phyloP scores from a whole-genome alignment of 192 early-diverging fungal species.

The Obelidium mucronatum region DNA sequence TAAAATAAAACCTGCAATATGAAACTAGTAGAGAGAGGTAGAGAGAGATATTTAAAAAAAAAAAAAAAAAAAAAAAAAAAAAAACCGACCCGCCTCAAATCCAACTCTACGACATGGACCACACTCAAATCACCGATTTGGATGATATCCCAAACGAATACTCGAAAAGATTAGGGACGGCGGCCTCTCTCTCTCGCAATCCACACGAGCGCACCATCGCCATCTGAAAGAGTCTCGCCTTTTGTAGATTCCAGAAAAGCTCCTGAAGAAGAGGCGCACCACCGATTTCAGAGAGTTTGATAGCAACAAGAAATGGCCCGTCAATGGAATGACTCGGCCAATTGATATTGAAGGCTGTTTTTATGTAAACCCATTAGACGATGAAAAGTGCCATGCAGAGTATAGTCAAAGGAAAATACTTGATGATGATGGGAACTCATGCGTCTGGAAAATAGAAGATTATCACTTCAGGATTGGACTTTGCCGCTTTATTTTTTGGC shows the following conservation, averaged over 20 bases:
- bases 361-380: not conserved
- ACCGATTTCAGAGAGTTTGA: too few relatives aligned
- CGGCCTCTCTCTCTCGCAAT: conserved; percentile 9
- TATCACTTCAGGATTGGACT: not conserved
- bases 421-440: not conserved
- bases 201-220: too few relatives aligned
- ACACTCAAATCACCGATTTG: conserved; percentile 6
- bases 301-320: not conserved
- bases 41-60: too few relatives aligned
- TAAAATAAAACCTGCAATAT: too few relatives aligned
- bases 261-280: not conserved
- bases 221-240: too few relatives aligned
- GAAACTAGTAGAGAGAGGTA: too few relatives aligned
- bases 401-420: not conserved
- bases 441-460: not conserved
- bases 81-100: too few relatives aligned
- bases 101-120: not conserved
- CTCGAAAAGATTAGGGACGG: conserved; percentile 15
- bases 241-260: too few relatives aligned
- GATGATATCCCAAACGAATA: conserved; percentile 17
- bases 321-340: not conserved
- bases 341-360: not conserved
- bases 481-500: not conserved
- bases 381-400: not conserved
- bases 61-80: too few relatives aligned